Conservation (phyloP, 169 alveolate species). For the Cryptosporidium bovis region DNA sequence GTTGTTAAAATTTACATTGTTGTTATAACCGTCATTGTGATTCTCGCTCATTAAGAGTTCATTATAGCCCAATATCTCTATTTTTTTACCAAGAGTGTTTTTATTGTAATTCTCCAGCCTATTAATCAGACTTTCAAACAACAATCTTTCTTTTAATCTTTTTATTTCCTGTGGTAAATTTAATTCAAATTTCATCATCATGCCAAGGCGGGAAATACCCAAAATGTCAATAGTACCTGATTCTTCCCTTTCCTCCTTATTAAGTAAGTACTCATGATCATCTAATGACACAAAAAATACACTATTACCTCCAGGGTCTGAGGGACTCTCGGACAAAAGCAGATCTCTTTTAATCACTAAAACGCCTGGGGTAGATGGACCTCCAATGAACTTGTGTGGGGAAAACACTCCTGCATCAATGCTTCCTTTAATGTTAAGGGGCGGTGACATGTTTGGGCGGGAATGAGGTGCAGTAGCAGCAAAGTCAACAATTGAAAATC, state of each 20-base stretch:
- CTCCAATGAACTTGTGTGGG: constrained; percentile 94
- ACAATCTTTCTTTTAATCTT: constrained; percentile 62
- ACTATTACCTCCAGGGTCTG: constrained; percentile 89
- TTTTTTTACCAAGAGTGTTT: constrained; percentile 11
- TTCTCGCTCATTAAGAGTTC: constrained; percentile 3
- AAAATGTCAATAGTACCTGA: constrained; percentile 95
- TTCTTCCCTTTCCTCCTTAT: constrained; percentile 92
- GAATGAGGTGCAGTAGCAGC: constrained; percentile 88
- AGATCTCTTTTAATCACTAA: constrained; percentile 86
- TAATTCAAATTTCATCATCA: constrained; percentile 83
- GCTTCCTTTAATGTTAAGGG: constrained; percentile 76
- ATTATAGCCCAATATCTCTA: constrained; percentile 61
- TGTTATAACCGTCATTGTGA: constrained; percentile 11
- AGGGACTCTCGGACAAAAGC: constrained; percentile 82
- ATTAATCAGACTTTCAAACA: constrained; percentile 11
- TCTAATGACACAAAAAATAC: constrained; percentile 91
- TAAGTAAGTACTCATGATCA: constrained; percentile 86
- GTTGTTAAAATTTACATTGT: too few relatives aligned
- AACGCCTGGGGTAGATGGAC: constrained; percentile 92
- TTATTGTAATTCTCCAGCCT: constrained; percentile 13
- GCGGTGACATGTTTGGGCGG: constrained; percentile 81
- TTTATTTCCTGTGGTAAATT: constrained; percentile 77
- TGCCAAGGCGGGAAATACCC: constrained; percentile 91
- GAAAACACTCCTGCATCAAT: constrained; percentile 91
- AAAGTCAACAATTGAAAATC: constrained; percentile 85